Conservation (phyloP, 129 eudicot species). For the Flaveria robusta region DNA sequence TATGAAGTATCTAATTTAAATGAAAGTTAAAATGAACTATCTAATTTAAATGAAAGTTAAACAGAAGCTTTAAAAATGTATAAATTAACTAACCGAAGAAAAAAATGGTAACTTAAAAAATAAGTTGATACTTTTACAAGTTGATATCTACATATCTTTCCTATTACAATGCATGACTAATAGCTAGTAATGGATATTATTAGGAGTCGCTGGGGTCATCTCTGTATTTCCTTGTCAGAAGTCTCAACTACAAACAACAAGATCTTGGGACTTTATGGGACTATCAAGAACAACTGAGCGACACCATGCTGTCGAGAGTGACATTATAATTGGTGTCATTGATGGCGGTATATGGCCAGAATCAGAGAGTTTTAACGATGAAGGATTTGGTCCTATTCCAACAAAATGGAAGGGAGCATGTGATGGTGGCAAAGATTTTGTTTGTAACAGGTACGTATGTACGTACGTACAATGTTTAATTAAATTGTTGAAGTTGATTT, state of each 20-base stretch:
- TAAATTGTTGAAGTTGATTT: too few species aligned
- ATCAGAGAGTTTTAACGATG: slow-evolving; percentile 47
- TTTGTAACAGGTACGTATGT: slow-evolving; percentile 57
- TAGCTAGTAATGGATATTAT: not conserved
- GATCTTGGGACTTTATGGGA: slow-evolving; percentile 64
- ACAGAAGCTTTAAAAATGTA: too few species aligned
- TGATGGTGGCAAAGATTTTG: slow-evolving; percentile 41
- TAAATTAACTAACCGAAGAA: too few species aligned
- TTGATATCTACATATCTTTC: not conserved
- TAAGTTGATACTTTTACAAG: not conserved
- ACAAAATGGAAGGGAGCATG: slow-evolving; percentile 61
- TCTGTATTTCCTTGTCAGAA: slow-evolving; percentile 44
- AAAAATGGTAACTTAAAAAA: too few species aligned
- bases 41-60: too few species aligned
- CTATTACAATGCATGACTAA: not conserved
- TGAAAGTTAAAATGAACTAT: too few species aligned
- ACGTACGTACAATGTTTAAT: slow-evolving; percentile 31
- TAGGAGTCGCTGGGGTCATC: slow-evolving; percentile 40
- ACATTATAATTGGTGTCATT: slow-evolving; percentile 44
- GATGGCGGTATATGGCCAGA: slow-evolving; percentile 65
- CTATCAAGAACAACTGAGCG: slow-evolving; percentile 17
- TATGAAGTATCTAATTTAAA: too few species aligned
- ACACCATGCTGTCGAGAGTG: slow-evolving; percentile 25
- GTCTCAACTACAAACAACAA: slow-evolving; percentile 46
- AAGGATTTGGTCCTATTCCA: slow-evolving; percentile 49